A percentile compares a stretch with the other conserved stretches of the same genome.
Evolutionary conservation across 1,284 basidiomycete species (phyloP).

Genomic region (Neolentinus lepideus): DNA sequence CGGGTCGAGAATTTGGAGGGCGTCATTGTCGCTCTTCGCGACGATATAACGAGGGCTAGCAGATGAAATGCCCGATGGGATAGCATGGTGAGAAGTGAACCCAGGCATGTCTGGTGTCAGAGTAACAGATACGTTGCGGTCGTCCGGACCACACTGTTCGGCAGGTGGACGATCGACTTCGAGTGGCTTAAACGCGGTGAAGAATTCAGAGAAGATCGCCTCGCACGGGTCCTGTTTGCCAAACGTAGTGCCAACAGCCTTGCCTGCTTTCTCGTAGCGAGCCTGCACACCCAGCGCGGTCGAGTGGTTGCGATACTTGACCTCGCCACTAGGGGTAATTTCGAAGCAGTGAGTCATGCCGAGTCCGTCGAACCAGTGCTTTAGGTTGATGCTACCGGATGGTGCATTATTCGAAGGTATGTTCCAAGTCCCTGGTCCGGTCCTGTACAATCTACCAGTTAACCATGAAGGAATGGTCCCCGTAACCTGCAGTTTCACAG

Average conservation of each 20-base stretch:
- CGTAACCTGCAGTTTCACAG: slow-evolving; percentile 9
- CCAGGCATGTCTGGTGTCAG: slow-evolving; percentile 18
- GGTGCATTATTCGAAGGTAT: slow-evolving; percentile 11
- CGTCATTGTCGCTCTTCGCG: slow-evolving; percentile 21
- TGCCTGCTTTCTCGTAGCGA: slow-evolving; percentile 11
- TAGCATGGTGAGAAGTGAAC: slow-evolving; percentile 1
- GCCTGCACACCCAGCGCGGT: slow-evolving; percentile 11
- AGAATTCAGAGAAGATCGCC: slow-evolving; percentile 18
- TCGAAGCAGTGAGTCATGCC: slow-evolving; percentile 19
- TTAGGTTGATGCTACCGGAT: slow-evolving; percentile 11
- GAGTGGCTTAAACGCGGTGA: slow-evolving; percentile 14
- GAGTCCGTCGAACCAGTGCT: slow-evolving; percentile 22
- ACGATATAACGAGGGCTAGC: slow-evolving; percentile 22
- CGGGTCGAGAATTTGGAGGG: slow-evolving; percentile 24
- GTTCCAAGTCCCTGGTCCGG: slow-evolving; percentile 18
- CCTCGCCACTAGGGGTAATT: slow-evolving; percentile 12
- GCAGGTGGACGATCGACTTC: background rate
- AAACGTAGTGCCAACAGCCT: slow-evolving; percentile 11
- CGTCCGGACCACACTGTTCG: slow-evolving; percentile 6
- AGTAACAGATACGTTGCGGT: slow-evolving; percentile 15
- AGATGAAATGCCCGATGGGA: slow-evolving; percentile 10
- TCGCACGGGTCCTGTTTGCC: slow-evolving; percentile 19
- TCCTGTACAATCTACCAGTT: slow-evolving; percentile 18
- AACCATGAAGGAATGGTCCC: slow-evolving; percentile 17
- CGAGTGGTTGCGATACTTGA: slow-evolving; percentile 16